Base-by-base conservation (phyloP, 345 rosid species). In the Linum usitatissimum region DNA sequence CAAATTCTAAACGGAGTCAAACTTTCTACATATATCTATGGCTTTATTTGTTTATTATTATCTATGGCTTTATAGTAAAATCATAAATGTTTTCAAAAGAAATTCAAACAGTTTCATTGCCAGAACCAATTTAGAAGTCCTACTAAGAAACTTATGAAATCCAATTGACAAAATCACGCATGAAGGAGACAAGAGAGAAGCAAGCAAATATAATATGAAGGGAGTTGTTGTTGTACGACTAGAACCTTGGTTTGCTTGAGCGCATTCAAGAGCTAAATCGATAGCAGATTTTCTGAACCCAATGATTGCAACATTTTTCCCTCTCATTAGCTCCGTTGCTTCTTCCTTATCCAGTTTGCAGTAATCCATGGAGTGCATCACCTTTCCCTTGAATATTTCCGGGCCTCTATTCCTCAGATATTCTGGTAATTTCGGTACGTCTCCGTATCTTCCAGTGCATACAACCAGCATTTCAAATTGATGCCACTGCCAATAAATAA, bases 201-300 rank as follows among this genome's bases (percentile, higher is more conserved):
- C 4, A 34, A 34, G 4, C 17, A 10, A 45, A 45, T 3, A 45
- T 23, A 15, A 45, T 3, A 45, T 23, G 4, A 49, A n/a, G 6
- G 6, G 13, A 17, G 0, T 13, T 13, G n/a, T n/a, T n/a, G n/a
- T n/a, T n/a, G 19, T 15, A 34, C 10, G 8, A 55, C 9, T 4
- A 0, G 39, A 73, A 91, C 98, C 98, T 88, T 80, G 88, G 70
- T 91, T 91, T 14, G 91, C 90, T 68, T 77, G 64, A 17, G 95
- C 93, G 59, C 96, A 85, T 72, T 91, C 98, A 71, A 82, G 53
- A 60, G 98, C 96, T 71, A 91, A 80, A 81, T 91, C 98, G 18
- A 91, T 91, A 63, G 80, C 98, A 3, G 98, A 91, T 79, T 91
- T 91, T 67, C 79, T 91, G 81, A 62, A 91, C 58, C 98, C 98